A percentile compares a stretch with the other conserved stretches of the same genome.
Evolutionary conservation across 345 rosid genomes (phyloP).

Genomic region (Rhizophora apiculata): DNA sequence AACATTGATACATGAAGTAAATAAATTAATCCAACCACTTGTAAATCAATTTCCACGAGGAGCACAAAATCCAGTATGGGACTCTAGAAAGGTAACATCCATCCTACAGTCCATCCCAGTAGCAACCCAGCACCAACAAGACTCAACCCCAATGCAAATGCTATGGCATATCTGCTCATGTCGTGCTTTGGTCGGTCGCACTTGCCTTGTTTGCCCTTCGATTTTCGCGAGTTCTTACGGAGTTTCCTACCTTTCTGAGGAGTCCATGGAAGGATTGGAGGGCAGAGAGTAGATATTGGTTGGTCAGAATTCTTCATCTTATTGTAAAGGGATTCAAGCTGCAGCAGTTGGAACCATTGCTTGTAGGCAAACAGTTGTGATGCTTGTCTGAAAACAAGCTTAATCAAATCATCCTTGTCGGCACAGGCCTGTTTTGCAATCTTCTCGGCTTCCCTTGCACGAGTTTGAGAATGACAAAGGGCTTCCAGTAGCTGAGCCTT

Average conservation of each 20-base stretch:
- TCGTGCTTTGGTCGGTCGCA: slow-evolving; percentile 36
- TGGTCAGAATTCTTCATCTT: slow-evolving; percentile 56
- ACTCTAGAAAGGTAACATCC: slow-evolving; percentile 58
- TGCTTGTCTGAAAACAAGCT: slow-evolving; percentile 87
- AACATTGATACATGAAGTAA: background rate
- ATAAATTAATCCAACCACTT: slow-evolving; percentile 11
- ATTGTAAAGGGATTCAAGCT: slow-evolving; percentile 67
- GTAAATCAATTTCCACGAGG: slow-evolving; percentile 17
- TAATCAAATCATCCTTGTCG: slow-evolving; percentile 77
- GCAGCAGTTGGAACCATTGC: slow-evolving; percentile 84
- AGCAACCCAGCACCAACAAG: slow-evolving; percentile 96
- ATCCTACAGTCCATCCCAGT: slow-evolving; percentile 95
- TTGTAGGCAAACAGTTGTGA: slow-evolving; percentile 89
- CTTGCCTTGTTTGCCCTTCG: slow-evolving; percentile 35
- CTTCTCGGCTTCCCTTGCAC: slow-evolving; percentile 95
- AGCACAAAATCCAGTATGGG: slow-evolving; percentile 5
- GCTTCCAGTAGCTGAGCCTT: slow-evolving; percentile 85
- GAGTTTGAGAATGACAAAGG: slow-evolving; percentile 84
- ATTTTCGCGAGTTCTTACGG: slow-evolving; percentile 32
- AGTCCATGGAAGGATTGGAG: slow-evolving; percentile 52
- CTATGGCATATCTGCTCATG: slow-evolving; percentile 46
- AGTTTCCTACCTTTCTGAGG: slow-evolving; percentile 40
- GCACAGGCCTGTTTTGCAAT: slow-evolving; percentile 73
- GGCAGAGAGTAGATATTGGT: slow-evolving; percentile 44
- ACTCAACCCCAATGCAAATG: slow-evolving; percentile 76